Base-by-base conservation (phyloP, 345 rosid species). In the Eucalyptus curtisii region DNA sequence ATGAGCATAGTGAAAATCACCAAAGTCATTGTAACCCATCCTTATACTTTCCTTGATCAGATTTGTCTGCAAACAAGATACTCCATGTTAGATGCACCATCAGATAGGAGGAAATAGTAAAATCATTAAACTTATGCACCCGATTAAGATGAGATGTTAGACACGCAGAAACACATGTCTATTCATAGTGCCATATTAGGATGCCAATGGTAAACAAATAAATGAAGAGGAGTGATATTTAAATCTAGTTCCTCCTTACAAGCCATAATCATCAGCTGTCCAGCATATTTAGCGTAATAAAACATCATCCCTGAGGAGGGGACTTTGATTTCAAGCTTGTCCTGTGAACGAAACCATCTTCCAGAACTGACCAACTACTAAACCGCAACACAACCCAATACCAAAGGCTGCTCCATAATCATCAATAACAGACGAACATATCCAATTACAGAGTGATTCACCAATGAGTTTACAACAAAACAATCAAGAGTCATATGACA, bases 1-100 rank as follows among this genome's bases (percentile, higher is more conserved):
- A 81, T 95, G 97, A 14, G 99, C 94, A 92, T 97, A 98, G 90
- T 96, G 93, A 90, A 96, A 98, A 61, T 98, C 99, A 64, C 99
- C 99, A 92, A 96, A 96, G 91, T 98, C 99, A 92, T 98, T 97
- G 89, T 95, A 97, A 16, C 99, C 99, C 99, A 98, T 98, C 90
- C 99, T 94, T 87, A 97, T 97, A 89, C 99, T 98, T 90, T 97
- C 99, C 89, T 97, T 98, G 44, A 98, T 98, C 93, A 98, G 92
- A 95, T 98, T 98, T 44, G 99, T 98, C 99, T 98, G 94, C 91
- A 92, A 84, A 81, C 61, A 45, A 84, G 71, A 66, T 33, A 40
- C 19, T 14, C 17, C 22, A 87, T 31, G 42, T 87, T 33, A 64
- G 57, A 44, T 47, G 37, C 55, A 87, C 13, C 86, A 55, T 14